A percentile compares a stretch with the other conserved stretches of the same genome.
phyloP scores from a whole-genome alignment of 495 filamentous ascomycete species.

The Lepraria neglecta region DNA sequence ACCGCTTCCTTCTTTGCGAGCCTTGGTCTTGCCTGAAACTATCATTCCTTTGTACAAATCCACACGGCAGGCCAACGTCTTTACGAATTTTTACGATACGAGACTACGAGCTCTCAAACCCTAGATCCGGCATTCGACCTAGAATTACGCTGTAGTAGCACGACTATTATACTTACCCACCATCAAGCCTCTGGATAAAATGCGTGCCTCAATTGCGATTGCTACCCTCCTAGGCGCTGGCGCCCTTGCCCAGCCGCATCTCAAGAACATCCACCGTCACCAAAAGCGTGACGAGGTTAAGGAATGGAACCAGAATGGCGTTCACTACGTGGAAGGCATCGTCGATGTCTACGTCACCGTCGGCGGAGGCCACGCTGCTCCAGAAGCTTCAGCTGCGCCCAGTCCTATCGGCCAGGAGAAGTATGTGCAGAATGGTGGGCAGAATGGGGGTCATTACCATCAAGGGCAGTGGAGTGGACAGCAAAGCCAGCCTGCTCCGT shows the following conservation, averaged over 20 bases:
- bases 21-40: background rate
- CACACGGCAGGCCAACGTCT: background rate
- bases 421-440: too few species aligned
- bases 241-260: constrained; percentile 16
- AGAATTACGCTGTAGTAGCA: background rate
- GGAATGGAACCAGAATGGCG: background rate
- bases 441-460: background rate
- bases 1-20: background rate
- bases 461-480: background rate
- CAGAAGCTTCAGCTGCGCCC: background rate
- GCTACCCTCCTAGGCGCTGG: constrained; percentile 15
- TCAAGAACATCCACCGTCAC: constrained; percentile 12
- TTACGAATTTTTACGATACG: background rate
- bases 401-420: background rate
- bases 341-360: background rate
- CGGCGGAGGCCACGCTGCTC: background rate
- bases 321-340: constrained; percentile 8
- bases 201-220: constrained; percentile 16
- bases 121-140: too few species aligned
- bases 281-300: constrained; percentile 12
- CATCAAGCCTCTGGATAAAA: background rate
- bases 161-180: background rate
- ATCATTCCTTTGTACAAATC: background rate
- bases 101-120: background rate
- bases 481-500: background rate